Evolutionary conservation across 805 yeast species (phyloP).

Genomic region (Candida ipomoeae): DNA sequence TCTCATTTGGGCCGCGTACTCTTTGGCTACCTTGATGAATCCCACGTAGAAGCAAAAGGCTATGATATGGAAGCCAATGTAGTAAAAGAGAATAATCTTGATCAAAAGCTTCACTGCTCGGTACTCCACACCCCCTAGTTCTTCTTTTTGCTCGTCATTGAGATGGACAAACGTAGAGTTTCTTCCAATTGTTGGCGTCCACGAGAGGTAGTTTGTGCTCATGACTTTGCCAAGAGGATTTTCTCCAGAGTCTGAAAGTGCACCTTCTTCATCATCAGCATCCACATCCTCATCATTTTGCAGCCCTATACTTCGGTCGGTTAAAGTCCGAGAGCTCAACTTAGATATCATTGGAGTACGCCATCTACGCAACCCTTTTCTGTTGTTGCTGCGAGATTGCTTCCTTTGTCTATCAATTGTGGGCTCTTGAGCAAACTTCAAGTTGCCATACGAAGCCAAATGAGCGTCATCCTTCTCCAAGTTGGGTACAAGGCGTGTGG

Average conservation of each 20-base stretch:
- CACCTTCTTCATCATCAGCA: slow-evolving; percentile 16
- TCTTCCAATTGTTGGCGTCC: slow-evolving; percentile 89
- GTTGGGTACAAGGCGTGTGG: background rate
- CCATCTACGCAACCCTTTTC: slow-evolving; percentile 13
- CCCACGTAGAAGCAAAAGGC: slow-evolving; percentile 53
- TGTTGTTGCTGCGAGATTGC: slow-evolving; percentile 4
- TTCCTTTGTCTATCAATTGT: slow-evolving; percentile 13
- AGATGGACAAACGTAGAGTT: slow-evolving; percentile 87
- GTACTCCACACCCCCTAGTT: slow-evolving; percentile 96
- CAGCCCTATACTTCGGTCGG: slow-evolving; percentile 8
- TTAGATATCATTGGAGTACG: slow-evolving; percentile 14
- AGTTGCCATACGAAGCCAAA: slow-evolving; percentile 3
- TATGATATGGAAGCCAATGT: slow-evolving; percentile 69
- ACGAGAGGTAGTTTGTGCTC: slow-evolving; percentile 72
- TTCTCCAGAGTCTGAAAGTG: slow-evolving; percentile 15
- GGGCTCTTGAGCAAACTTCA: slow-evolving; percentile 15
- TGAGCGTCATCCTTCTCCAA: background rate
- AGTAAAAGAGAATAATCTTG: slow-evolving; percentile 60
- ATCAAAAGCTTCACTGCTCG: slow-evolving; percentile 78
- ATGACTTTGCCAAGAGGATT: slow-evolving; percentile 24
- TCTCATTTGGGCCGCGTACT: slow-evolving; percentile 43
- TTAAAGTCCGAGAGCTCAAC: slow-evolving; percentile 9
- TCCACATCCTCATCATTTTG: slow-evolving; percentile 10
- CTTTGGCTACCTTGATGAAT: slow-evolving; percentile 42
- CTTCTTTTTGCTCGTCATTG: slow-evolving; percentile 82